Conservation (phyloP, 2,329 filamentous ascomycete genomes). For the Paecilomyces formosus region DNA sequence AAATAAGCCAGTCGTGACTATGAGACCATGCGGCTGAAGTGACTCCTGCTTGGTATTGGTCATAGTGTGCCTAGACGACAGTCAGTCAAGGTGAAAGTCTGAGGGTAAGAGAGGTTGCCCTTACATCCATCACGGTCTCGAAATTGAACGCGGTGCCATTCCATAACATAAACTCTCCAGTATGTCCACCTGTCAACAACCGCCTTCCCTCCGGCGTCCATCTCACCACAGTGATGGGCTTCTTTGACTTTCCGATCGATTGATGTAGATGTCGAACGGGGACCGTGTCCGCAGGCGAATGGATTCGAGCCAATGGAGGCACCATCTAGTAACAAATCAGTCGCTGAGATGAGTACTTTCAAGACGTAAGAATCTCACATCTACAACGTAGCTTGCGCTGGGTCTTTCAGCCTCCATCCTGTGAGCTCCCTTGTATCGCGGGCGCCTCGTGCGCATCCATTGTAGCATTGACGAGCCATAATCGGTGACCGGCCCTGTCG, state of each 20-base stretch:
- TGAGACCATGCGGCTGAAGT: constrained; percentile 65
- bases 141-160: constrained; percentile 99
- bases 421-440: constrained; percentile 65
- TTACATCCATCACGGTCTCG: constrained; percentile 89
- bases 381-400: constrained; percentile 80
- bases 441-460: constrained; percentile 79
- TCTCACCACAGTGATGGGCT: constrained; percentile 91
- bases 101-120: constrained; percentile 8
- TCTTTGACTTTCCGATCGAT: constrained; percentile 97
- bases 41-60: constrained; percentile 38
- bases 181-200: constrained; percentile 86
- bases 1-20: constrained; percentile 94
- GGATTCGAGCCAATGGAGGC: constrained; percentile 68
- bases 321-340: constrained; percentile 57
- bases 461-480: constrained; percentile 85
- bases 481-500: constrained; percentile 77
- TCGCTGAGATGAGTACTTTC: background rate
- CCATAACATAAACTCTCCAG: constrained; percentile 97
- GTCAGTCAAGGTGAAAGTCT: constrained; percentile 8
- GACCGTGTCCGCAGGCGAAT: constrained; percentile 74
- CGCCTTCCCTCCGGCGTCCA: constrained; percentile 96
- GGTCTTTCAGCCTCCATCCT: constrained; percentile 74
- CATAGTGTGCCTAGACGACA: constrained; percentile 61
- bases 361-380: constrained; percentile 50
- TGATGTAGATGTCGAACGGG: constrained; percentile 94